Conservation (phyloP, 1,284 basidiomycete genomes). For the Cutaneotrichosporon sp. region DNA sequence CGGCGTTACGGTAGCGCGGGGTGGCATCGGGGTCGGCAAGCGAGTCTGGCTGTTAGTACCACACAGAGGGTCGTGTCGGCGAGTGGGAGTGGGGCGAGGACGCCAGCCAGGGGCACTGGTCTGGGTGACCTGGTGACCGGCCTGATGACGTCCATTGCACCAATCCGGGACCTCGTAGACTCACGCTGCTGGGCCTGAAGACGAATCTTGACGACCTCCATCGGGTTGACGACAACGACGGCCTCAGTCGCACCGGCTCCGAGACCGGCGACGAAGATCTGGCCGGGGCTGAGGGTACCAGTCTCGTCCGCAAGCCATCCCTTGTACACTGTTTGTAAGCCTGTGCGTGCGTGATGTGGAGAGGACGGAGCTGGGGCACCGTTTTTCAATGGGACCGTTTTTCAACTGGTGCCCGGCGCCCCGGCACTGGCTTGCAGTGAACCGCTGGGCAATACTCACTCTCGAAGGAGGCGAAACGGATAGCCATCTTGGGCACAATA, state of each 20-base stretch:
- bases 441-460: constrained; percentile 35
- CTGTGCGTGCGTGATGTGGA: background rate
- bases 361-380: background rate
- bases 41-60: constrained; percentile 57
- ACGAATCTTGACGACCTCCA: constrained; percentile 99
- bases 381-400: too few relatives aligned
- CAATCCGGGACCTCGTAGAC: constrained; percentile 6
- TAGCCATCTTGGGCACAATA: constrained; percentile 99
- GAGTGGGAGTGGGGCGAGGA: too few relatives aligned
- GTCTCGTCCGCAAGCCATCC: constrained; percentile 57
- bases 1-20: constrained; percentile 93
- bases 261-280: constrained; percentile 70
- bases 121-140: background rate
- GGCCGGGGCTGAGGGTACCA: constrained; percentile 32
- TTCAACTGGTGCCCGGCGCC: too few relatives aligned
- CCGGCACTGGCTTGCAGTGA: too few relatives aligned
- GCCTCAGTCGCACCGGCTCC: constrained; percentile 93
- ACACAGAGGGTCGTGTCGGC: too few relatives aligned
- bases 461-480: constrained; percentile 97
- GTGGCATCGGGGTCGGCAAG: constrained; percentile 91
- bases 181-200: constrained; percentile 87
- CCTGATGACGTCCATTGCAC: background rate
- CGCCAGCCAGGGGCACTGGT: too few relatives aligned
- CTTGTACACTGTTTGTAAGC: constrained; percentile 64
- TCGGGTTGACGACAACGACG: constrained; percentile 89